phyloP scores from a whole-genome alignment of 2,329 filamentous ascomycete species.

The Fusarium compactum region DNA sequence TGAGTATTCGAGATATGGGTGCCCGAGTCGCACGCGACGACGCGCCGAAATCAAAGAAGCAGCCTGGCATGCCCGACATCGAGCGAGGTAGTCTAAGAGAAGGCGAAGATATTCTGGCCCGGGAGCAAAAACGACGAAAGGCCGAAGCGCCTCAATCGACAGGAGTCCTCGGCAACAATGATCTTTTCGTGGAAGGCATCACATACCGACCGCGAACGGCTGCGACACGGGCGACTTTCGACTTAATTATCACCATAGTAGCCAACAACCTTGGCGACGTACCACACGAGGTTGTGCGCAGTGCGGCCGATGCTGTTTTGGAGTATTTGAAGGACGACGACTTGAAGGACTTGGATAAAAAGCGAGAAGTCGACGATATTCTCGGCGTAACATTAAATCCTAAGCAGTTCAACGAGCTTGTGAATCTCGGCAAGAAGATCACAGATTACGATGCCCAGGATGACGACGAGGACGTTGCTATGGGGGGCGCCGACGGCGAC shows the following conservation, averaged over 20 bases:
- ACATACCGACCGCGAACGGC: conserved; percentile 92
- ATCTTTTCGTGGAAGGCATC: conserved; percentile 90
- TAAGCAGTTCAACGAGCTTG: conserved; percentile 96
- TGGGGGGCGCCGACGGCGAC: conserved; percentile 71
- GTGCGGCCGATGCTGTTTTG: conserved; percentile 90
- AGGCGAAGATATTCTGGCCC: conserved; percentile 83
- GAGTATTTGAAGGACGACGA: conserved; percentile 96
- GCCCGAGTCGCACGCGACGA: conserved; percentile 82
- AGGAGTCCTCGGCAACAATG: conserved; percentile 85
- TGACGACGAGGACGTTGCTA: conserved; percentile 88
- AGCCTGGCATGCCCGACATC: conserved; percentile 73
- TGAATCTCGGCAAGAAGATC: conserved; percentile 98
- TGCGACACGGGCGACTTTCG: conserved; percentile 91
- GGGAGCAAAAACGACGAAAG: conserved; percentile 89
- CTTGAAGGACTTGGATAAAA: conserved; percentile 97
- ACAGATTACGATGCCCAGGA: conserved; percentile 98
- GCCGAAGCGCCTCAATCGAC: conserved; percentile 75
- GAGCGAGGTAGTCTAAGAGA: conserved; percentile 82
- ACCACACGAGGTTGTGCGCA: conserved; percentile 89
- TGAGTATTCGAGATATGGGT: conserved; percentile 96
- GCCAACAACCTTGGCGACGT: conserved; percentile 92
- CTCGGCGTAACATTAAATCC: conserved; percentile 83
- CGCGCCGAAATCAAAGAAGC: conserved; percentile 85
- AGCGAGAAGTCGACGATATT: conserved; percentile 96
- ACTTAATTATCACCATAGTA: conserved; percentile 92